Evolutionary conservation across 2,329 filamentous ascomycete genomes (phyloP), one percentile per base, ranked within the genome.

Genomic region (Aspergillus latus): DNA sequence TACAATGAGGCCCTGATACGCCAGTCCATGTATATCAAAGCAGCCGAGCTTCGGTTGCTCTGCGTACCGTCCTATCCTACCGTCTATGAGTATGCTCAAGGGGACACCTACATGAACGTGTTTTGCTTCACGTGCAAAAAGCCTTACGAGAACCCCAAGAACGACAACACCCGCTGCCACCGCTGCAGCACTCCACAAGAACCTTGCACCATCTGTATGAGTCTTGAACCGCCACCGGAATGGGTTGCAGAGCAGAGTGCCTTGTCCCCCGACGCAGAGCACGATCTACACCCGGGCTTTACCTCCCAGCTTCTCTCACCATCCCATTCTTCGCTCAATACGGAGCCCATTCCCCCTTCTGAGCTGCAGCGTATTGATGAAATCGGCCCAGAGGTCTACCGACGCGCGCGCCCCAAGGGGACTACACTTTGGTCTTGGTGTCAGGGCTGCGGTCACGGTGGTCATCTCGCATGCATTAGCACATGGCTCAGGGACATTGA

Each of bases 381-480:
- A 49, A 9, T 39, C 9, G 34, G 43, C 37, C 10, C 63, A 59
- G 60, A 63, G 36, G n/a, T 66, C 54, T 59, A 63, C 60, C 68
- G 55, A 60, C 55, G 57, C 56, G 61, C 66, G 7, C 66, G 67
- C 15, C 66, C 68, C 30, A 68, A 66, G 54, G 73, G 71, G 32
- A 65, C 73, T 13, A 66, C 68, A 5, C 74, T 84, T 16, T 84
- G 80, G 78, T 78, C 80, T 4, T 80, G 79, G 74, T 88, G 85
- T 67, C 76, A 84, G 63, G 74, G 80, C 10, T 88, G 85, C 67
- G 82, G 83, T 3, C 85, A 88, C 62, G 79, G 81, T 39, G 83
- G 80, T 2, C 85, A 88, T 64, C 72, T 78, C 5, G 78, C 78
- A 49, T 88, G 85, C 66, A 75, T 86, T 30, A 75, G 74, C 6